These are phyloP conservation scores for Porodaedalea pini DNA, from an alignment of 1,284 basidiomycete genomes.

Conservation along the genomic window DNA sequence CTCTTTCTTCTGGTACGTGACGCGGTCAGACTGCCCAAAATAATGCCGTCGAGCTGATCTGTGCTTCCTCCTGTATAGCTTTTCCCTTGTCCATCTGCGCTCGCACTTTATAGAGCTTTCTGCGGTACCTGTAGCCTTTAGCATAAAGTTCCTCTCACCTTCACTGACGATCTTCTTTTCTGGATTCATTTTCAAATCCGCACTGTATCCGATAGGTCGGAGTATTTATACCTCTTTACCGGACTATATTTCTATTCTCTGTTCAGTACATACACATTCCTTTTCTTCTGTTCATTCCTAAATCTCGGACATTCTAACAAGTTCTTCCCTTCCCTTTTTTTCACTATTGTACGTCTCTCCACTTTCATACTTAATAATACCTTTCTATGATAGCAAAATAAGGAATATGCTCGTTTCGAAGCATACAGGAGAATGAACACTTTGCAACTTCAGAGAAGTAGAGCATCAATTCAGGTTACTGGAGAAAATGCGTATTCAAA, in stretches of 20 bases:
- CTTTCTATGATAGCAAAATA: too few relatives aligned
- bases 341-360: not conserved
- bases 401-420: too few relatives aligned
- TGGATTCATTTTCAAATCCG: not conserved
- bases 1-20: too few relatives aligned
- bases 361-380: not conserved
- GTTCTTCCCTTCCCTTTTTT: not conserved
- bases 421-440: too few relatives aligned
- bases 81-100: not conserved
- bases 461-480: too few relatives aligned
- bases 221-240: not conserved
- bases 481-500: too few relatives aligned
- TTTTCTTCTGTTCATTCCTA: slow-evolving; percentile 27
- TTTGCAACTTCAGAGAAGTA: too few relatives aligned
- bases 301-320: slow-evolving; percentile 5
- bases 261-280: not conserved
- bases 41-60: too few relatives aligned
- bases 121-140: slow-evolving; percentile 1
- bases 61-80: too few relatives aligned
- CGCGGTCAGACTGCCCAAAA: too few relatives aligned
- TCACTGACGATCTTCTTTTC: not conserved
- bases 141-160: not conserved
- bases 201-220: slow-evolving; percentile 1
- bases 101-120: not conserved
- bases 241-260: not conserved